Base-by-base conservation (phyloP, 1,284 basidiomycete genomes). In the Anthracocystis setariae region DNA sequence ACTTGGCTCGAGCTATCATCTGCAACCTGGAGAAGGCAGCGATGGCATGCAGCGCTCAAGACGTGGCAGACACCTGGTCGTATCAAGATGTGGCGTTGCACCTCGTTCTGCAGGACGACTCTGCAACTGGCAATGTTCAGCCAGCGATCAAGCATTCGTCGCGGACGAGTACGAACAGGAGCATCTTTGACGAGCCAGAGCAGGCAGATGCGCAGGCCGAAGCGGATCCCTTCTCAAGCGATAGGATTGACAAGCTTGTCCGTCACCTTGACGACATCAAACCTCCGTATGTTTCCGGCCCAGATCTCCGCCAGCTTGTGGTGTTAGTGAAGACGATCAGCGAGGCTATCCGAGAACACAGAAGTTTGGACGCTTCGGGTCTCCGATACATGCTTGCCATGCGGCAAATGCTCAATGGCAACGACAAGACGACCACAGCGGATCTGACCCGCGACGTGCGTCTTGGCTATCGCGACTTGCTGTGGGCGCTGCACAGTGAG, bases 401-500 rank as follows among this genome's bases (percentile, higher is more conserved):
- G 18, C 73, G 69, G 8, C 62, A 59, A 38, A 46, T 52, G 37
- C 42, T 65, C n/a, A 64, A 63, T 17, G 52, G 51, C 13, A 27
- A 15, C 39, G 50, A 10, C 7, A 24, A 29, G 9, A n/a, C 37
- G 4, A 46, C 40, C 12, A 17, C 25, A 23, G 32, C 52, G 9
- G 40, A 39, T 8, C 2, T 8, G 9, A 23, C 32, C 2, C 2
- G 18, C 10, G 24, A 29, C 17, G 32, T 21, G 23, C 38, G 42
- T 15, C 86, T 95, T 48, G 89, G 92, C 20, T 94, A 92, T 82
- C 89, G 93, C 37, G 94, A 97, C 81, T 92, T 94, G 84, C 87
- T 95, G 9, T 98, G 94, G 93, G 94, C 94, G 0, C 93, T 91
- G 76, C 91, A 95, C 78, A 96, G 93, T 80, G 91, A 95, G 82